Evolutionary conservation across 2,329 filamentous ascomycete genomes (phyloP), one percentile per base, ranked within the genome.

Genomic region (Xylaria multiplex): DNA sequence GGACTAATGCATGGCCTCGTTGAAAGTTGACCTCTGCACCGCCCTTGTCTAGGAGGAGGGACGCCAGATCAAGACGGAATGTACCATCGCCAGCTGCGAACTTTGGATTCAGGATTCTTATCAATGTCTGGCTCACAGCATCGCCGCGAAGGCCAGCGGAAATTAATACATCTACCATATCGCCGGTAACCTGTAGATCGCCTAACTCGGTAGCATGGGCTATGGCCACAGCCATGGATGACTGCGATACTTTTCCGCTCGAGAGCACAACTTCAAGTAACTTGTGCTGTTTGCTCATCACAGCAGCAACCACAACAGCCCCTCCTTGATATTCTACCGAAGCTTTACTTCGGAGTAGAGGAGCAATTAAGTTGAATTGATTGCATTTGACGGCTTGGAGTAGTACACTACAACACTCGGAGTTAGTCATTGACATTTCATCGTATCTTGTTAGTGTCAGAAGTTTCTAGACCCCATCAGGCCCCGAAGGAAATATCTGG

Each of bases 1-100:
- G 48, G 8, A 50, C 16, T 32, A 50, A 50, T 7, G 48, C 48
- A 16, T 3, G 22, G 11, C 48, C 48, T 32, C 32, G 24, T 32
- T 50, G 48, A 32, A 50, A 50, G 48, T 50, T 30, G 13, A 50
- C 48, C 30, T 50, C 48, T 14, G 48, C 48, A 27, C 48, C 48
- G 24, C 48, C 48, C 9, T 50, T 50, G 7, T 50, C 48, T 14
- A 50, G 48, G 13, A 50, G 24, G 48, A 50, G 48, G 7, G 24
- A 13, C 16, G 22, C 24, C 24, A 50, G 48, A 16, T 19, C 16
- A 30, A 30, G 24, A 16, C 48, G 48, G 32, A 27, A 50, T 22
- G 14, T 27, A 32, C 32, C 48, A 30, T 50, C 48, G 24, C 22
- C 48, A 50, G 16, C 48, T 30, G 48, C 48, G 24, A 50, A 50